phyloP scores from a whole-genome alignment of 1,284 basidiomycete species.

The Phenoliferia sp. region DNA sequence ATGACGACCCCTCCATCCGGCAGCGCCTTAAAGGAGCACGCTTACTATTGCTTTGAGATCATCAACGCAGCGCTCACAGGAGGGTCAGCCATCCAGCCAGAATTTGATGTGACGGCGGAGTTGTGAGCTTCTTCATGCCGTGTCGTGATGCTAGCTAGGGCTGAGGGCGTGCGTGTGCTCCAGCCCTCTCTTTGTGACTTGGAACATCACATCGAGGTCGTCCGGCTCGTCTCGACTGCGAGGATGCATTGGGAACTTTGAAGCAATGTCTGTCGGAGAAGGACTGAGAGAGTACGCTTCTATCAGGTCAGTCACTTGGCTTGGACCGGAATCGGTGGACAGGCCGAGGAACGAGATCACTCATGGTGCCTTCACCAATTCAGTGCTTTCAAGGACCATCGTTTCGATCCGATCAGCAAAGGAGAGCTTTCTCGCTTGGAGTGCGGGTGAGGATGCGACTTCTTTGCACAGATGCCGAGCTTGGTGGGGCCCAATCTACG shows the following conservation, averaged over 20 bases:
- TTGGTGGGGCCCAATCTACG: neutral
- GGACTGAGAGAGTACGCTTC: constrained; percentile 87
- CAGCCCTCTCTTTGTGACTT: constrained; percentile 94
- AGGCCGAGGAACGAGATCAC: neutral
- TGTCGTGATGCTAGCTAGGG: neutral
- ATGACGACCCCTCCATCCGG: neutral
- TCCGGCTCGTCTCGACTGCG: constrained; percentile 56
- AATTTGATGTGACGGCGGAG: constrained; percentile 23
- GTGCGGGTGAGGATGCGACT: constrained; percentile 64
- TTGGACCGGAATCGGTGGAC: neutral
- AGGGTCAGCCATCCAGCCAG: constrained; percentile 31
- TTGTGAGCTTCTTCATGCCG: constrained; percentile 26
- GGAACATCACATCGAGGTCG: constrained; percentile 63
- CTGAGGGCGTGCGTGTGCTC: constrained; percentile 37
- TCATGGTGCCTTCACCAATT: neutral
- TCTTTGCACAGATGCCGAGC: neutral
- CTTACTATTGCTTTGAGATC: constrained; percentile 50
- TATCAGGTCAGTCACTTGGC: constrained; percentile 53
- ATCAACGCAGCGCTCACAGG: constrained; percentile 43
- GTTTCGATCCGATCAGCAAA: constrained; percentile 61
- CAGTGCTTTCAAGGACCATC: constrained; percentile 50
- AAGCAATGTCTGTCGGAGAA: constrained; percentile 64
- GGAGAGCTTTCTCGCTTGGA: constrained; percentile 72
- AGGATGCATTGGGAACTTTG: constrained; percentile 95
- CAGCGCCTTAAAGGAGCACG: constrained; percentile 41